A percentile compares a stretch with the other conserved stretches of the same genome.
Conservation (phyloP, 2,329 filamentous ascomycete species). For the Xylariaceae sp. region DNA sequence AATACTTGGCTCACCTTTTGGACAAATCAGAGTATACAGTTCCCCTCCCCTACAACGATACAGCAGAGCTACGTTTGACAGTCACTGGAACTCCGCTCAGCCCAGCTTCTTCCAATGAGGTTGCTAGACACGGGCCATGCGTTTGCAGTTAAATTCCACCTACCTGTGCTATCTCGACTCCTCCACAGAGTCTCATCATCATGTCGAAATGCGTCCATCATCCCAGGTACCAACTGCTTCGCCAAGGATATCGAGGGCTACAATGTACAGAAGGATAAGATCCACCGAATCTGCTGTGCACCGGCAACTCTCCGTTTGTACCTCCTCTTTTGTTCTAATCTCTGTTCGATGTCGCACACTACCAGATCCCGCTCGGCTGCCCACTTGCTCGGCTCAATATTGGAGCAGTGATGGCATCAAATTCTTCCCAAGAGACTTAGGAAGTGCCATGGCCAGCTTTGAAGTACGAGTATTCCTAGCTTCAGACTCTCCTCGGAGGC, state of each 20-base stretch:
- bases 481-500: conserved; percentile 11
- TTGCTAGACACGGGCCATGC: conserved; percentile 29
- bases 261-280: conserved; percentile 24
- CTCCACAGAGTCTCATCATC: conserved; percentile 25
- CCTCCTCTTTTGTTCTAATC: conserved; percentile 24
- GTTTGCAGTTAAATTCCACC: conserved; percentile 37
- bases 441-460: conserved; percentile 18
- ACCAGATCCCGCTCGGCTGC: conserved; percentile 29
- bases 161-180: conserved; percentile 35
- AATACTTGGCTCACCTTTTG: not conserved
- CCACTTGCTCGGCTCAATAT: conserved; percentile 28
- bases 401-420: conserved; percentile 28
- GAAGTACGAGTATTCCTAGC: conserved; percentile 10
- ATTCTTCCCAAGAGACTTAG: conserved; percentile 8
- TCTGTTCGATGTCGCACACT: conserved; percentile 32
- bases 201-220: conserved; percentile 34
- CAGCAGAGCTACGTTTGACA: conserved; percentile 20
- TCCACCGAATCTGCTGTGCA: conserved; percentile 29
- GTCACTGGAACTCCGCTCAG: not conserved
- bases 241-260: conserved; percentile 15
- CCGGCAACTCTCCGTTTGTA: conserved; percentile 25
- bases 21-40: not conserved
- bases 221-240: conserved; percentile 29
- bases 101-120: conserved; percentile 25
- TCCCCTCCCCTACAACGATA: not conserved